Evolutionary conservation across 805 yeast species (phyloP).

Genomic region (Teunomyces kruisii): DNA sequence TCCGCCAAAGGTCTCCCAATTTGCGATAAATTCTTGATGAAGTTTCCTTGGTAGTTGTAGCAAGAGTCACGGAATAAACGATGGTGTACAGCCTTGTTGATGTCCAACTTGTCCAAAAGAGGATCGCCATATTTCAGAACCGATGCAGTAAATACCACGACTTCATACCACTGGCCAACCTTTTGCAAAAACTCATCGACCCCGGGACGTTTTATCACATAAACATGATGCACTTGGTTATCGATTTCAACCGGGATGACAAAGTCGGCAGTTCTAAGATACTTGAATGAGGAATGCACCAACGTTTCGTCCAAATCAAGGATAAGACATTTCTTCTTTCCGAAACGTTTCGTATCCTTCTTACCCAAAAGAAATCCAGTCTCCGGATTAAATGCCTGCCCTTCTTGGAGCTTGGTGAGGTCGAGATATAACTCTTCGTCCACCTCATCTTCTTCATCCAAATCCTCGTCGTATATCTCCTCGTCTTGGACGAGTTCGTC

Average conservation of each 20-base stretch:
- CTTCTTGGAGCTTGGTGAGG: slow-evolving; percentile 65
- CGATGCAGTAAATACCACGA: slow-evolving; percentile 95
- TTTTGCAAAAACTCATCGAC: slow-evolving; percentile 86
- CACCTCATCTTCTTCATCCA: slow-evolving; percentile 18
- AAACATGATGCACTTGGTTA: slow-evolving; percentile 87
- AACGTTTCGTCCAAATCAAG: slow-evolving; percentile 94
- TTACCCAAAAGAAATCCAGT: slow-evolving; percentile 68
- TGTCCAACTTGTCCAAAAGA: slow-evolving; percentile 81
- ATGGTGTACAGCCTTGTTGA: slow-evolving; percentile 76
- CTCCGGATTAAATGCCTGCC: slow-evolving; percentile 61
- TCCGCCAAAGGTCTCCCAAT: slow-evolving; percentile 89
- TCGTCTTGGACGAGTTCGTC: neutral
- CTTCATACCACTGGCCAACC: slow-evolving; percentile 87
- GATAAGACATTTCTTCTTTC: slow-evolving; percentile 78
- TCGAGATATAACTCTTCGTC: slow-evolving; percentile 45
- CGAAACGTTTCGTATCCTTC: slow-evolving; percentile 44
- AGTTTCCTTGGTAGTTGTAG: slow-evolving; percentile 89
- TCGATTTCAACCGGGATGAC: slow-evolving; percentile 97
- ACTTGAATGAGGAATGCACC: slow-evolving; percentile 93
- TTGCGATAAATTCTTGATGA: slow-evolving; percentile 89
- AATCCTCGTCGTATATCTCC: slow-evolving; percentile 2
- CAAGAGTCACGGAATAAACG: slow-evolving; percentile 93
- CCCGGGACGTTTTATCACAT: slow-evolving; percentile 96
- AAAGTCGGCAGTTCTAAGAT: slow-evolving; percentile 89
- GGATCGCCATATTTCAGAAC: slow-evolving; percentile 97